A percentile compares a stretch with the other conserved stretches of the same genome.
These are phyloP conservation scores for Acorus gramineus DNA, from an alignment of 106 monocot species.

Conservation along the genomic window DNA sequence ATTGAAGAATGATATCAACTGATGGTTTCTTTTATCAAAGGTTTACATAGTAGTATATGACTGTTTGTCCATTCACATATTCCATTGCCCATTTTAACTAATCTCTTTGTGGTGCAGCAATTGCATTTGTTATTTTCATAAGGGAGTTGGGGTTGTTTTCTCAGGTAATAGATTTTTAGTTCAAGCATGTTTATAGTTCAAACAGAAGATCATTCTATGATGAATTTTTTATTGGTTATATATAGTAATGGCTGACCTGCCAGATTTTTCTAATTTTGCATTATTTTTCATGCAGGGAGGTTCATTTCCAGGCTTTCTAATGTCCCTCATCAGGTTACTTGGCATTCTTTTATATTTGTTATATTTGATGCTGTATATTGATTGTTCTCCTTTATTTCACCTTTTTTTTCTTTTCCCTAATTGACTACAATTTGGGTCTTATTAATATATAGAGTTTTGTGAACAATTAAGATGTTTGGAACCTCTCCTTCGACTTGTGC, in stretches of 20 bases:
- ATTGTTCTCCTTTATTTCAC: no score
- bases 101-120: conserved; percentile 35
- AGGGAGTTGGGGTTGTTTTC: conserved; percentile 36
- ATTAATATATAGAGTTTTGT: no score
- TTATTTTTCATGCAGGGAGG: conserved; percentile 16
- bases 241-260: no score
- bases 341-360: not conserved
- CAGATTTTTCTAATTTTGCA: not conserved
- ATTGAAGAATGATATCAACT: not conserved
- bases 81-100: no score
- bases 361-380: not conserved
- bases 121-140: conserved; percentile 47
- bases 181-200: not conserved
- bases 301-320: conserved; percentile 17
- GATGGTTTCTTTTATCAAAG: not conserved
- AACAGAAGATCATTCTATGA: not conserved
- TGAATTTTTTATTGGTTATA: no score
- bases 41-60: not conserved
- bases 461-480: no score
- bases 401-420: no score
- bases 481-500: no score
- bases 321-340: conserved; percentile 32
- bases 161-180: conserved; percentile 28
- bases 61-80: no score
- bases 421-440: no score